These are phyloP conservation scores for Somion occarium DNA, from an alignment of 1,284 basidiomycete genomes.

Conservation along the genomic window DNA sequence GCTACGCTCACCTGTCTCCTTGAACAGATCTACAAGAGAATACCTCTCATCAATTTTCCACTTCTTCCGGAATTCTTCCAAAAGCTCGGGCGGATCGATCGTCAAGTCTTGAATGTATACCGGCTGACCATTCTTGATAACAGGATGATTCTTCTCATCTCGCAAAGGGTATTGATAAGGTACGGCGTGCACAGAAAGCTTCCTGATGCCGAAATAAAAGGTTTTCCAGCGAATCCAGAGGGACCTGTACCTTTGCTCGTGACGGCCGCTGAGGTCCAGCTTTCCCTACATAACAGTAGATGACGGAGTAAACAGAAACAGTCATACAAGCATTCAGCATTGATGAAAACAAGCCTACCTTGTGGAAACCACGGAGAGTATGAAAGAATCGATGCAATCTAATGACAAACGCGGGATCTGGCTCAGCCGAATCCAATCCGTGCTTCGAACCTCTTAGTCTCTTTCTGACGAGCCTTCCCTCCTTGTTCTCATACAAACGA, in stretches of 20 bases:
- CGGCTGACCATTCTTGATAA: neutral
- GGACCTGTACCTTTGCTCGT: conserved; percentile 6
- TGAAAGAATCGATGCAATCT: conserved; percentile 10
- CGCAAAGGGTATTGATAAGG: neutral
- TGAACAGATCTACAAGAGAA: neutral
- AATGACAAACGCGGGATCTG: neutral
- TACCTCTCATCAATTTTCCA: neutral
- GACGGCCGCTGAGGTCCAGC: conserved; percentile 13
- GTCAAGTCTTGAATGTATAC: neutral
- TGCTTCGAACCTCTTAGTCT: neutral
- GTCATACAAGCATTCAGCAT: neutral
- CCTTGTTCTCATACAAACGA: neutral
- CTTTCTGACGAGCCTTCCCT: neutral
- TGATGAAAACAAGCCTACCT: conserved; percentile 5
- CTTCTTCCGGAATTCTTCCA: neutral
- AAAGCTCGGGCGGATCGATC: neutral
- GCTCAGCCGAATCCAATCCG: neutral
- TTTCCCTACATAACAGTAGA: conserved; percentile 10
- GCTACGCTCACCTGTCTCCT: neutral
- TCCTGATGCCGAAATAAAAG: neutral
- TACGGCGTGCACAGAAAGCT: neutral
- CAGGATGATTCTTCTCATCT: neutral
- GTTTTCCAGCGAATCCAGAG: neutral
- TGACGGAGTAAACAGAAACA: neutral
- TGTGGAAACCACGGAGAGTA: conserved; percentile 10